Conservation (phyloP, 768 basidiomycete genomes). For the Lyophyllum shimeji region DNA sequence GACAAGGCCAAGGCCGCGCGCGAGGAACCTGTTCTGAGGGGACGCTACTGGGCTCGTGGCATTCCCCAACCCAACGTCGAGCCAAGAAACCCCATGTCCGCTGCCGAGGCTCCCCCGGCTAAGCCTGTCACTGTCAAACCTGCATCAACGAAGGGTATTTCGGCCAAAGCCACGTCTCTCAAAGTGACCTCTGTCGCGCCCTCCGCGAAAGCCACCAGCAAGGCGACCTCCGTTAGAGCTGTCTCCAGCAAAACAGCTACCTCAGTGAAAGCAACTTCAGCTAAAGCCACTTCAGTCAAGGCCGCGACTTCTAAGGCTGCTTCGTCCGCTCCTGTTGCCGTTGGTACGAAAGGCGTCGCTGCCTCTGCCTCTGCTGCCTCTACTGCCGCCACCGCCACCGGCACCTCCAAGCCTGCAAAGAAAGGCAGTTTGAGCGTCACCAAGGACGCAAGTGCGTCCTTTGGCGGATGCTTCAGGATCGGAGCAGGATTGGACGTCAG, state of each 20-base stretch:
- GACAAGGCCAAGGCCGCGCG: slow-evolving; percentile 7
- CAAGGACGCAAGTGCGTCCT: slow-evolving; percentile 16
- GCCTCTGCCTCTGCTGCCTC: background rate
- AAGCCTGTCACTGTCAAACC: background rate
- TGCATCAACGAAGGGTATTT: background rate
- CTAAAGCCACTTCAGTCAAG: background rate
- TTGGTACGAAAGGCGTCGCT: background rate
- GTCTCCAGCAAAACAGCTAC: background rate
- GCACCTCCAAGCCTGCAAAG: slow-evolving; percentile 1
- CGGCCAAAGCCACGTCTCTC: background rate
- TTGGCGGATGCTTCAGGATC: slow-evolving; percentile 34
- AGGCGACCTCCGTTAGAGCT: background rate
- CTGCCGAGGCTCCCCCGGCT: background rate
- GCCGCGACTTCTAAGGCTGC: background rate
- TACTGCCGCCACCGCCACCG: background rate
- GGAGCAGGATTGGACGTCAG: slow-evolving; percentile 29
- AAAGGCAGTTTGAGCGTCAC: background rate
- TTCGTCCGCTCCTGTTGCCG: background rate
- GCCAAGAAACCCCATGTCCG: background rate
- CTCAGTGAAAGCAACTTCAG: background rate
- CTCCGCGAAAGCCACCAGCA: background rate
- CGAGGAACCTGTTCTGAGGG: background rate
- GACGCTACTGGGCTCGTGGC: slow-evolving; percentile 5
- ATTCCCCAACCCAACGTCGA: background rate
- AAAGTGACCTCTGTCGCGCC: background rate